Percentiles rank a stretch among this genome's conserved stretches.
Conservation (phyloP, 2,329 filamentous ascomycete species). For the Exophiala viscosa region DNA sequence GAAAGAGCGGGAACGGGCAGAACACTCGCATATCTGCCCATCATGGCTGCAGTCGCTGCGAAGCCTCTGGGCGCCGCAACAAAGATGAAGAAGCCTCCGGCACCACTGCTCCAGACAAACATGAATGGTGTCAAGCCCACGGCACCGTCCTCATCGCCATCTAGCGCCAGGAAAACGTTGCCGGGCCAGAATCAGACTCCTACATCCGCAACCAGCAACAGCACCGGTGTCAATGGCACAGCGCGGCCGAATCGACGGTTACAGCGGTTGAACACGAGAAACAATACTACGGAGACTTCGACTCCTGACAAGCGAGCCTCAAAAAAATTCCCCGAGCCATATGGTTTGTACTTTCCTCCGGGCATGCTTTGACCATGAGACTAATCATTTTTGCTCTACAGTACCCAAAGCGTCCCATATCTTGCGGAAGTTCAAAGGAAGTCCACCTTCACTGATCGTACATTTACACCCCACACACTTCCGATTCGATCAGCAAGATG, state of each 20-base stretch:
- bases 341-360: conserved; percentile 37
- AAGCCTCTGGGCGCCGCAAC: conserved; percentile 24
- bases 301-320: conserved; percentile 33
- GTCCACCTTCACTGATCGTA: conserved; percentile 76
- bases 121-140: conserved; percentile 57
- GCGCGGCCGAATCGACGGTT: conserved; percentile 46
- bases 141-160: conserved; percentile 58
- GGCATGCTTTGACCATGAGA: not conserved
- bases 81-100: conserved; percentile 29
- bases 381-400: conserved; percentile 34
- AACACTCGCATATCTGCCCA: not conserved
- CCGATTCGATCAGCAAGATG: conserved; percentile 88
- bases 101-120: conserved; percentile 59
- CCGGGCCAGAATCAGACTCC: conserved; percentile 36
- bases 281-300: conserved; percentile 28
- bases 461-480: conserved; percentile 85
- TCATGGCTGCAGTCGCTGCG: conserved; percentile 25
- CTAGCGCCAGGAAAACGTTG: conserved; percentile 53
- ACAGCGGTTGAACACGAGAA: conserved; percentile 36
- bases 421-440: conserved; percentile 70
- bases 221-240: conserved; percentile 39
- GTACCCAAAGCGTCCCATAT: conserved; percentile 74
- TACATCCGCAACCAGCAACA: conserved; percentile 33
- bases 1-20: conserved; percentile 2
- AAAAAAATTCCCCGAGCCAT: conserved; percentile 44